Evolutionary conservation across 495 filamentous ascomycete genomes (phyloP).

Genomic region (Hypoxylon rickii): DNA sequence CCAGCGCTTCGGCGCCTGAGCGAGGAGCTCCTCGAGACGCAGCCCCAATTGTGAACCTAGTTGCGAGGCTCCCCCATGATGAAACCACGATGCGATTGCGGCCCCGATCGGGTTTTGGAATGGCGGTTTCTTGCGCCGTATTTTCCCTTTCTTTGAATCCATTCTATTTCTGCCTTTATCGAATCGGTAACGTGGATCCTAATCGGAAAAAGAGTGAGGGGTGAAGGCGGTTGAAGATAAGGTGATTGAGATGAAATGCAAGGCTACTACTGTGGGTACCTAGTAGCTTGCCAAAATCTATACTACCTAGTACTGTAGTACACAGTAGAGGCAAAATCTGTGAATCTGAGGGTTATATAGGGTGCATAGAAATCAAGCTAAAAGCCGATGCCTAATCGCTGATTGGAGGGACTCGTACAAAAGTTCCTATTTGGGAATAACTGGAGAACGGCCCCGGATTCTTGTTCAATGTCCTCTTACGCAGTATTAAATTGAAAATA

Average conservation of each 20-base stretch:
- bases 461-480: no score
- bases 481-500: no score
- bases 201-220: no score
- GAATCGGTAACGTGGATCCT: no score
- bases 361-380: no score
- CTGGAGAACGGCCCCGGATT: background rate
- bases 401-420: background rate
- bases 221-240: no score
- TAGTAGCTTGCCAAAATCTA: no score
- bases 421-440: background rate
- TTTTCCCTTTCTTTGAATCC: constrained; percentile 6
- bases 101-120: constrained; percentile 22
- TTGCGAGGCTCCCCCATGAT: background rate
- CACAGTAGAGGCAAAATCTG: no score
- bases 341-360: no score
- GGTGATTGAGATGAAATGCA: no score
- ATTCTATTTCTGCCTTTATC: background rate
- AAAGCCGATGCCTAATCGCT: background rate
- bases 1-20: constrained; percentile 64
- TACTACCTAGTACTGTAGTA: no score
- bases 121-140: constrained; percentile 9
- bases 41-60: background rate
- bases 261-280: no score
- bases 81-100: constrained; percentile 35
- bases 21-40: constrained; percentile 33